Evolutionary conservation across 305 asterid genomes (phyloP), one percentile per base, ranked within the genome.

Genomic region (Solanum aculeatissimum): DNA sequence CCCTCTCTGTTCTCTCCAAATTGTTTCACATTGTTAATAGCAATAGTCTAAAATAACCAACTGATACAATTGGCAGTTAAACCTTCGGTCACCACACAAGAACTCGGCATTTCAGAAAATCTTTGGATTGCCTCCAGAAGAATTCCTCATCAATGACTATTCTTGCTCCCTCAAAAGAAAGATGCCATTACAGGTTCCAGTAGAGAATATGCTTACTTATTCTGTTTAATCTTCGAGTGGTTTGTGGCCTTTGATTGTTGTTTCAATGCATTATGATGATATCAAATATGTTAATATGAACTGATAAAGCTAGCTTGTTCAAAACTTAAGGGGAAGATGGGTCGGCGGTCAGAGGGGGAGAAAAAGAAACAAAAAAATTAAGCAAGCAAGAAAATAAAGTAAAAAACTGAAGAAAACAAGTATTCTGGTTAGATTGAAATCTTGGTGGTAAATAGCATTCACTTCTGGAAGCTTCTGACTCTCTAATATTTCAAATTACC

Each of bases 71-170:
- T 89, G 83, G 90, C 97, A 95, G 99, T 88, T 95, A 89, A 91
- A 89, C 89, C 87, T 95, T 53, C 87, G 94, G 53, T 94, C 99
- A n/a, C 98, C 98, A 25, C 98, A 95, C 80, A 83, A 91, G 90
- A 95, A 92, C 69, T 92, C 97, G 40, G 88, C 89, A 27, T 95
- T 95, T 69, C 99, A 95, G 87, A 95, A 92, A 82, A 71, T 83
- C 18, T 95, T 95, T 82, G 92, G 94, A 80, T 85, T 94, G 90
- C 99, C 99, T 19, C 92, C 96, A 0, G 99, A 95, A 86, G 99
- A 95, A 83, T 95, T 94, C 88, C 97, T 95, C 84, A 89, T 95
- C 86, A 93, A 91, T 38, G 98, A 95, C 90, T 95, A 89, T 87
- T 89, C 98, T 9, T 95, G 99, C 89, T 95, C 98, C 63, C 87